Base-by-base conservation (phyloP, 192 early-diverging fungal species). In the Coemansia sp. region DNA sequence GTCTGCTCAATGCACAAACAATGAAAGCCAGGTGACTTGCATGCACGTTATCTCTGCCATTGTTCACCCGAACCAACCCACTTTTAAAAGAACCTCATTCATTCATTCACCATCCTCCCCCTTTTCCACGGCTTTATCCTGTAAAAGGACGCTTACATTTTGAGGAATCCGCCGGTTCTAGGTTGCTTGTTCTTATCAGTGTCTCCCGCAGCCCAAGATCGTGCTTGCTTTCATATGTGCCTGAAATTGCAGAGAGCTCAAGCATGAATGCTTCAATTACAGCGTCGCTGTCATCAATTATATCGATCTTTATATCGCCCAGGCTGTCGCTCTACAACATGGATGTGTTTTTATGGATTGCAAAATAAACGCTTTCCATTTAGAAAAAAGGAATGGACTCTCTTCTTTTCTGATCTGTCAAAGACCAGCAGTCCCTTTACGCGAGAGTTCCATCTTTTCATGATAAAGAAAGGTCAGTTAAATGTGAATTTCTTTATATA, bases 161-260 rank as follows among this genome's bases (percentile, higher is more conserved):
- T 16, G 55, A 45, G 9, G 55, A 53, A 32, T 67, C 61, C 5
- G 65, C 53, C 12, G 69, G 65, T 12, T 76, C 79, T 8, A 81
- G 74, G 20, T 68, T 73, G 57, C 59, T 70, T 22, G 75, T 42
- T 44, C 74, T 59, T 49, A 73, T 76, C 50, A 81, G 61, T 13
- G 79, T 74, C 0, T 67, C 74, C n/a, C 79, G 57, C 20, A 81
- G 68, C n/a, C 69, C 74, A 41, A 81, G 22, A 14, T 76, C 79
- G 39, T 76, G 67, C 5, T 40, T 56, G 13, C 50, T 57, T 20
- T 69, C 63, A 39, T 81, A 81, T 8, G 39, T 38, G 4, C 78
- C 78, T 11, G 43, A 8, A 5, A 71, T 19, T 12, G 65, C 22
- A 41, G 67, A 72, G 11, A 81, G 25, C 45, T 81, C 79, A 37